A percentile compares a stretch with the other conserved stretches of the same genome.
These are phyloP conservation scores for Lagenaria siceraria DNA, from an alignment of 306 rosid species.

Conservation along the genomic window DNA sequence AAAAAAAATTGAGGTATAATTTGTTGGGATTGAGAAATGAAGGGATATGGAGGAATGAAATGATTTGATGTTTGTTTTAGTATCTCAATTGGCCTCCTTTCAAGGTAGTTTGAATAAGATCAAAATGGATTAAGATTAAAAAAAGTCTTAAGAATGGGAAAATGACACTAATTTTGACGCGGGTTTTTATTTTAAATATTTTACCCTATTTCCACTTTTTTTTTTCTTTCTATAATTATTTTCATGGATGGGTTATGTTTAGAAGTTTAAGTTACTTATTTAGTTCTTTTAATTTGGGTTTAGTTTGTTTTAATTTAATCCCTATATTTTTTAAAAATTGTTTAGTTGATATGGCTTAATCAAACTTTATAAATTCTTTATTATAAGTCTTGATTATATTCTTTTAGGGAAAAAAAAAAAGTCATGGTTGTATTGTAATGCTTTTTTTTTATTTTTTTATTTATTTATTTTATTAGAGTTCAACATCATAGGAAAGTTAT, in stretches of 20 bases:
- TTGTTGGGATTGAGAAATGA: background rate
- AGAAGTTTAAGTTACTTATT: no score
- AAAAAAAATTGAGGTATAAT: background rate
- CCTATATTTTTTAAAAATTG: no score
- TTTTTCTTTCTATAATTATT: background rate
- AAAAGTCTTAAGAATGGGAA: background rate
- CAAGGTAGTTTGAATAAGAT: background rate
- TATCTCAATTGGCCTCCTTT: background rate
- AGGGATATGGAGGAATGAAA: background rate
- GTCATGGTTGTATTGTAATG: no score
- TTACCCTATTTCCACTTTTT: background rate
- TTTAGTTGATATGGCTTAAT: no score
- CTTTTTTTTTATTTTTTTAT: no score
- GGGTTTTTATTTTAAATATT: background rate
- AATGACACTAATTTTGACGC: background rate
- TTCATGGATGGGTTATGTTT: background rate
- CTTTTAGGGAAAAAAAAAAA: no score
- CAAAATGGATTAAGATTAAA: background rate
- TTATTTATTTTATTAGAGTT: no score
- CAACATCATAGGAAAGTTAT: no score
- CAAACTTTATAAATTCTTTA: no score
- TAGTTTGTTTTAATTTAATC: no score
- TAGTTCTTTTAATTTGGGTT: background rate
- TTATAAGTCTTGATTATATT: no score
- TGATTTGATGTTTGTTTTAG: background rate